Evolutionary conservation across 495 filamentous ascomycete species (phyloP).

Genomic region (Penicillium waksmanii): DNA sequence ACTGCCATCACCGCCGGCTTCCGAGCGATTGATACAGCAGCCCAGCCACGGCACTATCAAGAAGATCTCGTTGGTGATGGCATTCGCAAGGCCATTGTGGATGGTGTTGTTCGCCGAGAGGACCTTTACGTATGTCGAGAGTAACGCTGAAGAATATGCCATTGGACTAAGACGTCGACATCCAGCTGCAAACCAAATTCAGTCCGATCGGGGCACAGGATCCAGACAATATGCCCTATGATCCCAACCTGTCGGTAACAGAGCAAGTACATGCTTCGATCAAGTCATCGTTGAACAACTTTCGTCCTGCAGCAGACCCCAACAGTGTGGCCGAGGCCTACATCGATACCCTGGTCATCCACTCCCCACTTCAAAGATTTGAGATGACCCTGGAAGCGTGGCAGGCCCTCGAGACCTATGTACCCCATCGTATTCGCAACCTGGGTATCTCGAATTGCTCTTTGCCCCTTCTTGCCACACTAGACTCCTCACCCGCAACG

Average conservation of each 20-base stretch:
- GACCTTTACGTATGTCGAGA: slow-evolving; percentile 61
- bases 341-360: slow-evolving; percentile 73
- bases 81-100: slow-evolving; percentile 58
- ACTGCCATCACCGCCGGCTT: slow-evolving; percentile 73
- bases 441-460: slow-evolving; percentile 76
- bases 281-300: slow-evolving; percentile 67
- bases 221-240: slow-evolving; percentile 61
- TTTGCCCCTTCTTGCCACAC: slow-evolving; percentile 52
- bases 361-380: slow-evolving; percentile 64
- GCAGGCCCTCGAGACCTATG: slow-evolving; percentile 63
- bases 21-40: slow-evolving; percentile 75
- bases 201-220: slow-evolving; percentile 66
- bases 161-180: slow-evolving; percentile 1
- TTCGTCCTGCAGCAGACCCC: slow-evolving; percentile 41
- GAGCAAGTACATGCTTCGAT: slow-evolving; percentile 70
- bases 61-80: slow-evolving; percentile 73
- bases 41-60: slow-evolving; percentile 78
- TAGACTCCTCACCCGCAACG: slow-evolving; percentile 47
- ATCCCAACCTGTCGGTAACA: slow-evolving; percentile 49
- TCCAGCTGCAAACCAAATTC: slow-evolving; percentile 81
- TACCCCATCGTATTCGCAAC: slow-evolving; percentile 63
- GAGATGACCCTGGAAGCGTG: slow-evolving; percentile 67
- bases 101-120: slow-evolving; percentile 58
- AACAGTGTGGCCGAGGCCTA: slow-evolving; percentile 53
- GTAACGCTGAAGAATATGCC: neutral